Evolutionary conservation across 73 alveolate species (phyloP).

Genomic region (Paramecium sexaurelia): DNA sequence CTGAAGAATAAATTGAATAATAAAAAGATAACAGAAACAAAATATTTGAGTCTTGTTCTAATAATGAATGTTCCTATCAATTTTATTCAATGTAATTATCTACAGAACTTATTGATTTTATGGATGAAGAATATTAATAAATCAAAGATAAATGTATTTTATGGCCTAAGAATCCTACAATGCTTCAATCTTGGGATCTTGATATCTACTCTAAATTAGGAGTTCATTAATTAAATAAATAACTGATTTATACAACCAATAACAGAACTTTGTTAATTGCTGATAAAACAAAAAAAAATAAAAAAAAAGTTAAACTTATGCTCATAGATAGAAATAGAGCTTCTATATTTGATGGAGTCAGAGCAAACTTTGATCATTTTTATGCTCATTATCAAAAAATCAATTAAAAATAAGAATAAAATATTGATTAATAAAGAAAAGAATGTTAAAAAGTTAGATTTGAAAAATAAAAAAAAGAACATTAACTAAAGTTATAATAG

Average conservation of each 20-base stretch:
- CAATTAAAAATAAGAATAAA: background rate
- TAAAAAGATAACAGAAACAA: background rate
- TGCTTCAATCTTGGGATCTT: background rate
- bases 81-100: background rate
- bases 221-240: background rate
- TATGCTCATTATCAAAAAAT: background rate
- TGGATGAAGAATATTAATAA: slow-evolving; percentile 12
- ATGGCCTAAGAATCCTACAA: slow-evolving; percentile 44
- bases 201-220: background rate
- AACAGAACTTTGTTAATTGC: background rate
- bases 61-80: background rate
- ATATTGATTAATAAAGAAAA: background rate
- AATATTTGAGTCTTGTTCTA: background rate
- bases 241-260: background rate
- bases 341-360: slow-evolving; percentile 33
- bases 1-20: background rate
- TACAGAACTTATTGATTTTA: background rate
- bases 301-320: slow-evolving; percentile 25
- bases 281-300: slow-evolving; percentile 35
- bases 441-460: background rate
- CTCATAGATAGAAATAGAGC: background rate
- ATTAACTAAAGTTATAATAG: background rate
- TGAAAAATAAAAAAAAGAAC: background rate
- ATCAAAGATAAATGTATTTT: background rate
- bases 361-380: slow-evolving; percentile 43